Conservation (phyloP, 2,329 filamentous ascomycete genomes). For the Basipetospora chlamydospora region DNA sequence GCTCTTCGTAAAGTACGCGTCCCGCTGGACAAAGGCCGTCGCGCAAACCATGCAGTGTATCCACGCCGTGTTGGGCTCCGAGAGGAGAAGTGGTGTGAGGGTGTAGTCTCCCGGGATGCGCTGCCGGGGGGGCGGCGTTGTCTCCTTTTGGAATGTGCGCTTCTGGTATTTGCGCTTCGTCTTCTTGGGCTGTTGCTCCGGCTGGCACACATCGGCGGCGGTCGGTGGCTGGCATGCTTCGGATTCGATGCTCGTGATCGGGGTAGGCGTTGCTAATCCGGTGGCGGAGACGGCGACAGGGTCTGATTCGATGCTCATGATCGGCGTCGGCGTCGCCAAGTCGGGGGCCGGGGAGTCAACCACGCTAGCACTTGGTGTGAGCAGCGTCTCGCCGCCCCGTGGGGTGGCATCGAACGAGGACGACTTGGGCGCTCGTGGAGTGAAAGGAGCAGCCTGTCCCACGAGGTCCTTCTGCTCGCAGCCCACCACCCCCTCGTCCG, state of each 20-base stretch:
- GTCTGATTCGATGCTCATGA: too few relatives aligned
- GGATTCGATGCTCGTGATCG: background rate
- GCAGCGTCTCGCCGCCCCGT: too few relatives aligned
- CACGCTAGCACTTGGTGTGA: too few relatives aligned
- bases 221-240: too few relatives aligned
- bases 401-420: too few relatives aligned
- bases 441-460: background rate
- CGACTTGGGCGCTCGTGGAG: background rate
- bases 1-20: constrained; percentile 74
- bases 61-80: constrained; percentile 66
- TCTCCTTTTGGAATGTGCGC: constrained; percentile 14
- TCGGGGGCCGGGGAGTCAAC: too few relatives aligned
- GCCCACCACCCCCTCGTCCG: background rate
- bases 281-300: too few relatives aligned
- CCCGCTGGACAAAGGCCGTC: constrained; percentile 69
- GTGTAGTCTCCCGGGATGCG: constrained; percentile 69
- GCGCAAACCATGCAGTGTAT: constrained; percentile 78
- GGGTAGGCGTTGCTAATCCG: too few relatives aligned
- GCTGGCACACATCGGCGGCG: too few relatives aligned
- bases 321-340: too few relatives aligned
- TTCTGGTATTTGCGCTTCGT: background rate
- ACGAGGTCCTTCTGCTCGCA: background rate
- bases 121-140: constrained; percentile 17
- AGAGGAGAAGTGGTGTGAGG: constrained; percentile 61
- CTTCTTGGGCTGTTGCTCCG: background rate